Evolutionary conservation across 805 yeast species (phyloP).

Genomic region (Teunomyces gatunensis): DNA sequence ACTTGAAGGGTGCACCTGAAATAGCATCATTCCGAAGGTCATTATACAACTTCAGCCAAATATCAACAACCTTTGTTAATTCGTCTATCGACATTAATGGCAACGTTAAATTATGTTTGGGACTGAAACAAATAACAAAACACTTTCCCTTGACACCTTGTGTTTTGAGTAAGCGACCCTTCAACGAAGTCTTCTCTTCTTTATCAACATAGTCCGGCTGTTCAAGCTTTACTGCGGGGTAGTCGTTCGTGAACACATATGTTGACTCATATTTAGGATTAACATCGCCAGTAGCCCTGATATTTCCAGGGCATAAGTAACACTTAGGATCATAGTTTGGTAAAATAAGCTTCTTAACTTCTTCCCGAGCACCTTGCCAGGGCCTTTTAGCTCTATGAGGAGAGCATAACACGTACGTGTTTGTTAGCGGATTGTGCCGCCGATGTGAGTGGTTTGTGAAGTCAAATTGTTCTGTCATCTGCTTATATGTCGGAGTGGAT

Average conservation of each 20-base stretch:
- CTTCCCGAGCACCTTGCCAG: conserved; percentile 76
- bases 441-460: conserved; percentile 63
- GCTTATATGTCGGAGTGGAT: conserved; percentile 15
- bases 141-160: conserved; percentile 66
- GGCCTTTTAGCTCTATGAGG: conserved; percentile 79
- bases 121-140: conserved; percentile 69
- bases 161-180: conserved; percentile 48
- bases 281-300: conserved; percentile 56
- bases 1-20: conserved; percentile 47
- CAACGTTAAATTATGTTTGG: conserved; percentile 63
- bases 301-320: conserved; percentile 70
- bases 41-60: conserved; percentile 58
- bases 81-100: conserved; percentile 54
- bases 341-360: conserved; percentile 34
- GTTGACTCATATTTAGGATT: conserved; percentile 61
- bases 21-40: conserved; percentile 38
- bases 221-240: conserved; percentile 61
- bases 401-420: conserved; percentile 66
- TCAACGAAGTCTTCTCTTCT: conserved; percentile 21
- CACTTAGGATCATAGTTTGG: conserved; percentile 65
- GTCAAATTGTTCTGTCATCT: conserved; percentile 31
- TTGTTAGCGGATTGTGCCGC: conserved; percentile 67
- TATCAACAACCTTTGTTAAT: conserved; percentile 48
- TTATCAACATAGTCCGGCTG: conserved; percentile 44
- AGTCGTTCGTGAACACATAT: conserved; percentile 64